These are phyloP conservation scores for Monilinia polystroma DNA, from an alignment of 2,329 filamentous ascomycete genomes.

Conservation along the genomic window DNA sequence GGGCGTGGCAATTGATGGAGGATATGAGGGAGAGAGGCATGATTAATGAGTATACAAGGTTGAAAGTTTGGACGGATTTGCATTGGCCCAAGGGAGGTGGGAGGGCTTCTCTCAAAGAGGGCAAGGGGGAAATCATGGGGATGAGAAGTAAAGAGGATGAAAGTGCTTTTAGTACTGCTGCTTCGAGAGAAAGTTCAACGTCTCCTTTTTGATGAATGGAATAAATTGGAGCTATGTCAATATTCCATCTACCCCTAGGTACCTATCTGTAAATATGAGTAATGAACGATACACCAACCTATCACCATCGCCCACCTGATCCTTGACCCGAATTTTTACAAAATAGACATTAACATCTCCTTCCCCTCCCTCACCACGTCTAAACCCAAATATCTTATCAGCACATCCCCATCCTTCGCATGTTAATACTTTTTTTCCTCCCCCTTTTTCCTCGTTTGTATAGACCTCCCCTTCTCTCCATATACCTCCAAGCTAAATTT, in stretches of 20 bases:
- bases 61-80: slow-evolving; percentile 13
- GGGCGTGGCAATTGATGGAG: slow-evolving; percentile 33
- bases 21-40: slow-evolving; percentile 32
- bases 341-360: too few species aligned
- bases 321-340: too few species aligned
- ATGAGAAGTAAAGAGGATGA: too few species aligned
- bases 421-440: too few species aligned
- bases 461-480: too few species aligned
- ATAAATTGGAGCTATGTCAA: background rate
- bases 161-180: background rate
- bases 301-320: background rate
- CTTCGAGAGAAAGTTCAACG: too few species aligned
- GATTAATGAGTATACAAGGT: slow-evolving; percentile 2
- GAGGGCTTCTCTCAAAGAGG: background rate
- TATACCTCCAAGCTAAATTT: too few species aligned
- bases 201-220: background rate
- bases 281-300: background rate
- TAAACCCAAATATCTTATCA: too few species aligned
- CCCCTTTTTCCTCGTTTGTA: too few species aligned
- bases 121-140: too few species aligned
- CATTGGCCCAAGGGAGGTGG: slow-evolving; percentile 5
- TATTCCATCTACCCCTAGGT: background rate
- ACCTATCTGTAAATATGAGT: background rate
- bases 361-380: too few species aligned
- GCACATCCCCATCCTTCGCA: too few species aligned